Conservation (phyloP, 208 protist species). For the Hexamita inflata region DNA sequence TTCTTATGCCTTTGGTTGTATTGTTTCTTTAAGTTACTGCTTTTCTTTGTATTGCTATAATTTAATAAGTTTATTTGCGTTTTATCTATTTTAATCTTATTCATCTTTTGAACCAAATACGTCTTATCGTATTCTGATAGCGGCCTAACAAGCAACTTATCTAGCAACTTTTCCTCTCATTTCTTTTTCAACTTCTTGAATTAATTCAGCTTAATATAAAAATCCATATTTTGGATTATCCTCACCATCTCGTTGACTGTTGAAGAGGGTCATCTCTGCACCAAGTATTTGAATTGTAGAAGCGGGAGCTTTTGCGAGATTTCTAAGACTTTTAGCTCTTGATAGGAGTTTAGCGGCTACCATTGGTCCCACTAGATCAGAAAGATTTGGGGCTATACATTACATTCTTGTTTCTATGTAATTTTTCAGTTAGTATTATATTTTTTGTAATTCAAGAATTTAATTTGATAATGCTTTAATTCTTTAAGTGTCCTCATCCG, state of each 20-base stretch:
- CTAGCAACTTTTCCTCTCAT: conserved; percentile 26
- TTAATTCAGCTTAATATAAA: conserved; percentile 89
- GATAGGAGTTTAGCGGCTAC: conserved; percentile 73
- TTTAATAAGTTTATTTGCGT: no score
- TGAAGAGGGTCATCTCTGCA: conserved; percentile 98
- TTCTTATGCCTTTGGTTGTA: no score
- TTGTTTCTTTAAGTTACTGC: no score
- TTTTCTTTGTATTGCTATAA: no score
- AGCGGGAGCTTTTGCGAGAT: conserved; percentile 93
- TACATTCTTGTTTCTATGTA: conserved; percentile 88
- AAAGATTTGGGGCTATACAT: conserved; percentile 76
- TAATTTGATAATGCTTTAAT: conserved; percentile 76
- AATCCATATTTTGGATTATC: conserved; percentile 98
- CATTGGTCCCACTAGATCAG: conserved; percentile 83
- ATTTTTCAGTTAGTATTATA: conserved; percentile 66
- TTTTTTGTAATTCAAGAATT: conserved; percentile 70
- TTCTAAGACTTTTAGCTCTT: conserved; percentile 66
- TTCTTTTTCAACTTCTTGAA: conserved; percentile 65
- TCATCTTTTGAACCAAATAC: no score
- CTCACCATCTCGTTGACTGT: conserved; percentile 50
- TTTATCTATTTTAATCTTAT: no score
- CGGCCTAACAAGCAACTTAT: background rate
- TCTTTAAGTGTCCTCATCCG: conserved; percentile 73
- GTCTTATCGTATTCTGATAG: no score
- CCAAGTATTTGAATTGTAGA: conserved; percentile 99